A percentile compares a stretch with the other conserved stretches of the same genome.
phyloP scores from a whole-genome alignment of 164 flowering plant species.

The Sedum album region DNA sequence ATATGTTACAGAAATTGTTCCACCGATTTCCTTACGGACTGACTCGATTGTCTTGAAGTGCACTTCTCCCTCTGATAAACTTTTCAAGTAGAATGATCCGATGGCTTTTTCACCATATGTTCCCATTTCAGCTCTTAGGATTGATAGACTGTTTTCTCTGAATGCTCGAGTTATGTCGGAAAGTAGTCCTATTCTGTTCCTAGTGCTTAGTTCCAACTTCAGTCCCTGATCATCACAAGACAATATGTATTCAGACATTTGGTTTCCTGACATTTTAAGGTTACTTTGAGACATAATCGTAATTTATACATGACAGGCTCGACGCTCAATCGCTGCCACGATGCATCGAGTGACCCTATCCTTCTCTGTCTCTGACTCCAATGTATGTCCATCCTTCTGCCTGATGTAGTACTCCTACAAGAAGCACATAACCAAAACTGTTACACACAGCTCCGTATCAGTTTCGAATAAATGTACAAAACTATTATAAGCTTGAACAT shows the following conservation, averaged over 20 bases:
- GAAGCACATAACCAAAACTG: neutral
- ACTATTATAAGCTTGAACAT: too few species aligned
- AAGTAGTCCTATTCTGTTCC: conserved; percentile 51
- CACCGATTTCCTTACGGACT: conserved; percentile 51
- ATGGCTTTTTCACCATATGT: too few species aligned
- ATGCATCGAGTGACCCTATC: conserved; percentile 44
- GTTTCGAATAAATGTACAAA: neutral
- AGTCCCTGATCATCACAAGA: conserved; percentile 47
- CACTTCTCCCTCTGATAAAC: too few species aligned
- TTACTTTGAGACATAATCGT: neutral
- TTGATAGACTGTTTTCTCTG: conserved; percentile 69
- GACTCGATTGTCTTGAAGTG: too few species aligned
- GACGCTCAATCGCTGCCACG: conserved; percentile 72
- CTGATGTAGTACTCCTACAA: conserved; percentile 77
- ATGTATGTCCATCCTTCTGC: conserved; percentile 55
- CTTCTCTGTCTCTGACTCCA: conserved; percentile 48
- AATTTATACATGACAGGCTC: conserved; percentile 56
- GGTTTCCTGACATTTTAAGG: neutral
- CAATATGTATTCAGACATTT: neutral
- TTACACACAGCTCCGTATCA: neutral
- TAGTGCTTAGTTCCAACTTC: conserved; percentile 59
- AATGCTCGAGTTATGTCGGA: conserved; percentile 71
- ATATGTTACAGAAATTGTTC: conserved; percentile 26
- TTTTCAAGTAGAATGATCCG: too few species aligned
- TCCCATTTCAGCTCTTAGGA: conserved; percentile 56